phyloP scores from a whole-genome alignment of 192 early-diverging fungal species.

The Geosiphon pyriformis region DNA sequence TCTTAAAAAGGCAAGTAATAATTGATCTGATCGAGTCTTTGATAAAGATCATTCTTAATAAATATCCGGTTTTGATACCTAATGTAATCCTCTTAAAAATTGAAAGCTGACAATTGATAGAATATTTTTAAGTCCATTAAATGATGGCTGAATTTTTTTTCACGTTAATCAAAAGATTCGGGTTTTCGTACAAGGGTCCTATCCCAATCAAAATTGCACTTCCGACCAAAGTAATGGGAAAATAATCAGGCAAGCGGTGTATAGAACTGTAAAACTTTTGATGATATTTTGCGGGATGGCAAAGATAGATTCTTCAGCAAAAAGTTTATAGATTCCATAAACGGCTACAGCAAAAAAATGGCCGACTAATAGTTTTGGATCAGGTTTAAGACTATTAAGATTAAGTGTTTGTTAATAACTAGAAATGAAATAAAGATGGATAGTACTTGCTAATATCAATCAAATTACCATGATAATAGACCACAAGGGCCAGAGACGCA shows the following conservation, averaged over 20 bases:
- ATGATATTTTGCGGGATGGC: slow-evolving; percentile 43
- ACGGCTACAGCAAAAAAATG: slow-evolving; percentile 94
- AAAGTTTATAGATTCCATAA: slow-evolving; percentile 53
- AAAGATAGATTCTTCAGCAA: slow-evolving; percentile 43
- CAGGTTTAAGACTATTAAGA: slow-evolving; percentile 51
- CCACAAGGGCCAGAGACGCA: slow-evolving; percentile 80
- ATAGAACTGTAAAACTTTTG: slow-evolving; percentile 40
- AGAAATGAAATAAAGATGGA: not conserved
- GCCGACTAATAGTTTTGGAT: slow-evolving; percentile 69
- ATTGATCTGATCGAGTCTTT: too few relatives aligned
- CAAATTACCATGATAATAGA: slow-evolving; percentile 59
- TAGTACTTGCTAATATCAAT: not conserved
- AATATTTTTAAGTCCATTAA: too few relatives aligned
- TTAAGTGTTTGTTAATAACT: not conserved
- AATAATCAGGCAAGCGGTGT: slow-evolving; percentile 38
- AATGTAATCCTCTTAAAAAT: too few relatives aligned
- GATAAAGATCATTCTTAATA: too few relatives aligned
- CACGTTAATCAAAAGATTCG: too few relatives aligned
- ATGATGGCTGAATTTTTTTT: too few relatives aligned
- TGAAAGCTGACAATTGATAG: too few relatives aligned
- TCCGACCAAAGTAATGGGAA: slow-evolving; percentile 49
- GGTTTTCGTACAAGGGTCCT: too few relatives aligned
- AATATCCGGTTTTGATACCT: too few relatives aligned
- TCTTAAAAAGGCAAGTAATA: too few relatives aligned
- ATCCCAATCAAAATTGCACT: not conserved